Evolutionary conservation across 2,329 filamentous ascomycete species (phyloP).

Genomic region (Aspergillus chevalieri): DNA sequence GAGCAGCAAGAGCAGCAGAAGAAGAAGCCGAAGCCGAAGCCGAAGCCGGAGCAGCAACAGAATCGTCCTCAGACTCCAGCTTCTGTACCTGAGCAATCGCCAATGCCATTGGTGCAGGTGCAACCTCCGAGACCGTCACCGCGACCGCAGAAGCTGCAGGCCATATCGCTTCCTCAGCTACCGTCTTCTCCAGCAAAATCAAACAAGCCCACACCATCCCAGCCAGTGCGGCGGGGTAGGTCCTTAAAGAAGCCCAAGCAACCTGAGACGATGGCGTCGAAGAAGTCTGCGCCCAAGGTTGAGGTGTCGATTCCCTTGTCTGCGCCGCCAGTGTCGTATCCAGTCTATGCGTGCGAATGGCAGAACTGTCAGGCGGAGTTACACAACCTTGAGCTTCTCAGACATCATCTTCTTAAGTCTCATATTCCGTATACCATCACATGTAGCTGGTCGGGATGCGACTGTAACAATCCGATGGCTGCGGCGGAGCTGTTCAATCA

Average conservation of each 20-base stretch:
- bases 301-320: conserved; percentile 15
- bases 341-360: conserved; percentile 55
- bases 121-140: no score
- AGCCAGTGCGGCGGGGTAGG: not conserved
- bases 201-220: not conserved
- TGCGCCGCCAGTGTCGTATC: conserved; percentile 18
- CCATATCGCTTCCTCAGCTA: no score
- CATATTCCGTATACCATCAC: conserved; percentile 37
- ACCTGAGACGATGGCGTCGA: conserved; percentile 9
- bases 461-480: conserved; percentile 12
- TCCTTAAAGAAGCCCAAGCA: not conserved
- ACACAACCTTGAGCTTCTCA: conserved; percentile 56
- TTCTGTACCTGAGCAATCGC: no score
- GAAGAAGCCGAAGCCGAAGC: not conserved
- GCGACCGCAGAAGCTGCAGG: no score
- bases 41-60: not conserved
- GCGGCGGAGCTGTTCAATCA: conserved; percentile 45
- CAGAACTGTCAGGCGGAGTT: conserved; percentile 51
- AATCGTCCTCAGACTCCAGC: not conserved
- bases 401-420: conserved; percentile 53
- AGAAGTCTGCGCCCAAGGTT: conserved; percentile 13
- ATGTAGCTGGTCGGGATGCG: conserved; percentile 23
- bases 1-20: not conserved
- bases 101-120: no score
- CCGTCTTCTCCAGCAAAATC: not conserved